Conservation (phyloP, 495 filamentous ascomycete species). For the Hypoxylon subgilvum region DNA sequence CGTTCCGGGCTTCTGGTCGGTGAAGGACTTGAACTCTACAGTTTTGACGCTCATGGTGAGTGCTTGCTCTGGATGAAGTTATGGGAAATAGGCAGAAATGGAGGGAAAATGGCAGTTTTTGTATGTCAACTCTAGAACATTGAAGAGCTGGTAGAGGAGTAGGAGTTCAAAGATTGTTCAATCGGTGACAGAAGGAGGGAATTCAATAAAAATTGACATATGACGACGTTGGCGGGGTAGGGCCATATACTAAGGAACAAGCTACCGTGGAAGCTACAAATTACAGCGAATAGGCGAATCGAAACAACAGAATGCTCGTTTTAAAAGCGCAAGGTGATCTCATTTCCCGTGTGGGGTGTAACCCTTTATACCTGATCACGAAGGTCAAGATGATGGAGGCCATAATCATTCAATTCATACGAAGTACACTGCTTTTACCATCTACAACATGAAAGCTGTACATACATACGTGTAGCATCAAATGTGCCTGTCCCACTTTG, state of each 20-base stretch:
- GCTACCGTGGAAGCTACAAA: conserved; percentile 6
- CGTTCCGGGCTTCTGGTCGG: conserved; percentile 99
- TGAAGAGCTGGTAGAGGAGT: background rate
- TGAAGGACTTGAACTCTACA: conserved; percentile 77
- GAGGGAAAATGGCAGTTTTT: background rate
- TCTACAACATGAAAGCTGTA: too few relatives aligned
- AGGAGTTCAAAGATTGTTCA: background rate
- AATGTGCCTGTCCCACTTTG: too few relatives aligned
- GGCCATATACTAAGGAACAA: background rate
- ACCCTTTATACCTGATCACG: too few relatives aligned
- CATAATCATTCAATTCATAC: too few relatives aligned
- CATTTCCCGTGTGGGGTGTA: conserved; percentile 23
- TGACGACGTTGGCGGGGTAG: conserved; percentile 37
- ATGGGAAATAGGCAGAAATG: background rate
- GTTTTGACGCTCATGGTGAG: conserved; percentile 72
- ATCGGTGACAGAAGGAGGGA: conserved; percentile 17
- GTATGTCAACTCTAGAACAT: background rate
- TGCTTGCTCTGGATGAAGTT: background rate
- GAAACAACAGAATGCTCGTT: background rate
- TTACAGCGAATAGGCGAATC: background rate
- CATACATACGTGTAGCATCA: too few relatives aligned
- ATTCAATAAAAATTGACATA: conserved; percentile 33
- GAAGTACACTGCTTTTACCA: too few relatives aligned
- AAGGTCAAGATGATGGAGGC: too few relatives aligned
- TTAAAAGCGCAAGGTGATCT: conserved; percentile 22